Percentiles rank a stretch among this genome's conserved stretches.
Conservation (phyloP, 2,329 filamentous ascomycete genomes). For the Ramichloridium luteum region DNA sequence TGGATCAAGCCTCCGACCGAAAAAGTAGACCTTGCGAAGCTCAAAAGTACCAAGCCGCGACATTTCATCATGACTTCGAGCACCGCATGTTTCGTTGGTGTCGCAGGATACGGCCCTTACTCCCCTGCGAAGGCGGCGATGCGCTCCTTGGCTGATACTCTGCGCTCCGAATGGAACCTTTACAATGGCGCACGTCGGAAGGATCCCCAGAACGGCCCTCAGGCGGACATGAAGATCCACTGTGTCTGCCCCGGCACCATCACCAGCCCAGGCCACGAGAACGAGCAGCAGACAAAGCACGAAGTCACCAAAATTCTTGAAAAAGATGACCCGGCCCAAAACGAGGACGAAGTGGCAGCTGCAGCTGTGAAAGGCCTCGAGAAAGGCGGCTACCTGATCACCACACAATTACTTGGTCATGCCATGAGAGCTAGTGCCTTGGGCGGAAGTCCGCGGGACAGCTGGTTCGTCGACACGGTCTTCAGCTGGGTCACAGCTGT, state of each 20-base stretch:
- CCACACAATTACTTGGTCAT: constrained; percentile 59
- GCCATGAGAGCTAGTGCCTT: constrained; percentile 53
- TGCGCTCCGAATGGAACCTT: constrained; percentile 71
- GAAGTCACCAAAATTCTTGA: constrained; percentile 68
- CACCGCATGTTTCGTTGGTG: constrained; percentile 58
- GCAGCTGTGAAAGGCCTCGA: constrained; percentile 63
- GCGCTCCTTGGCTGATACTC: constrained; percentile 66
- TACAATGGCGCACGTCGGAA: constrained; percentile 56
- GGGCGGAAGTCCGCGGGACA: constrained; percentile 42
- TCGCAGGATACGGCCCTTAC: constrained; percentile 77
- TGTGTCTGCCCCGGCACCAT: constrained; percentile 79
- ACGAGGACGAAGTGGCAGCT: constrained; percentile 63
- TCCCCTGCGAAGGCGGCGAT: constrained; percentile 76
- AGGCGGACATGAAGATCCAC: constrained; percentile 65
- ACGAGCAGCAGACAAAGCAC: constrained; percentile 70
- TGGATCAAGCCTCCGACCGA: constrained; percentile 50
- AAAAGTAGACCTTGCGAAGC: neutral
- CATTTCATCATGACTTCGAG: constrained; percentile 86
- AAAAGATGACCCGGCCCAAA: constrained; percentile 67
- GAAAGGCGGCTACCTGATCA: constrained; percentile 65
- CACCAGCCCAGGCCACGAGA: constrained; percentile 57
- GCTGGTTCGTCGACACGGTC: constrained; percentile 41
- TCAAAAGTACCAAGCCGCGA: constrained; percentile 38
- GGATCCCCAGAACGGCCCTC: constrained; percentile 30
- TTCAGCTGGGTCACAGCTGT: constrained; percentile 42